Evolutionary conservation across 768 basidiomycete genomes (phyloP).

Genomic region (Suillus clintonianus): DNA sequence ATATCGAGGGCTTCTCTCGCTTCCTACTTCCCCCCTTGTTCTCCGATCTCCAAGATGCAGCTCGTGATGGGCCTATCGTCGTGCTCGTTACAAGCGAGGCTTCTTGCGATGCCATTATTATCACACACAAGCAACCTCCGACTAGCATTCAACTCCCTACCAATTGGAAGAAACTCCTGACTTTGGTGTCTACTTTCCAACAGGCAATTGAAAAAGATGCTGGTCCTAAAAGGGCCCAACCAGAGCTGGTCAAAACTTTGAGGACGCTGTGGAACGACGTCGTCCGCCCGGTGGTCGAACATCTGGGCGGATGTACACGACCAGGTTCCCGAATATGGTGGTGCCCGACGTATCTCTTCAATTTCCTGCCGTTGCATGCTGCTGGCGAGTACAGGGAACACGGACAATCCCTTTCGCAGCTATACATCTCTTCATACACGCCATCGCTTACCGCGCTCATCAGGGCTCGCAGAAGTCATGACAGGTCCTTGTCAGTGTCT

Average conservation of each 20-base stretch:
- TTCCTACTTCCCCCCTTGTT: no score
- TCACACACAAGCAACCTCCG: background rate
- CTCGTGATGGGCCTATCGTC: conserved; percentile 3
- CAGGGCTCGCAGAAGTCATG: conserved; percentile 2
- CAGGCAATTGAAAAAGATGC: background rate
- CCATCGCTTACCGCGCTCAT: background rate
- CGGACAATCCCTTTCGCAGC: background rate
- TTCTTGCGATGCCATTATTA: conserved; percentile 12
- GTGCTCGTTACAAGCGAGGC: background rate
- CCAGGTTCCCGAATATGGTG: background rate
- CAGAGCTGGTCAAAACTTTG: background rate
- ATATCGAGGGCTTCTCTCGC: no score
- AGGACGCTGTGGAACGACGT: background rate
- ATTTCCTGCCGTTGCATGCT: background rate
- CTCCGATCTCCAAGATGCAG: no score
- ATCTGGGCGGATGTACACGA: background rate
- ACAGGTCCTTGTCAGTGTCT: background rate
- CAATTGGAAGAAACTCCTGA: background rate
- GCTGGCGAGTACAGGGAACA: background rate
- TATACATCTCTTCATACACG: background rate
- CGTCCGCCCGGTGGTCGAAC: background rate
- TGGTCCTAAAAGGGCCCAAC: background rate
- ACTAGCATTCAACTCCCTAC: background rate
- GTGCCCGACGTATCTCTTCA: background rate
- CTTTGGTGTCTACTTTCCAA: background rate